These are phyloP conservation scores for Kwoniella heveanensis DNA, from an alignment of 768 basidiomycete species.

Conservation along the genomic window DNA sequence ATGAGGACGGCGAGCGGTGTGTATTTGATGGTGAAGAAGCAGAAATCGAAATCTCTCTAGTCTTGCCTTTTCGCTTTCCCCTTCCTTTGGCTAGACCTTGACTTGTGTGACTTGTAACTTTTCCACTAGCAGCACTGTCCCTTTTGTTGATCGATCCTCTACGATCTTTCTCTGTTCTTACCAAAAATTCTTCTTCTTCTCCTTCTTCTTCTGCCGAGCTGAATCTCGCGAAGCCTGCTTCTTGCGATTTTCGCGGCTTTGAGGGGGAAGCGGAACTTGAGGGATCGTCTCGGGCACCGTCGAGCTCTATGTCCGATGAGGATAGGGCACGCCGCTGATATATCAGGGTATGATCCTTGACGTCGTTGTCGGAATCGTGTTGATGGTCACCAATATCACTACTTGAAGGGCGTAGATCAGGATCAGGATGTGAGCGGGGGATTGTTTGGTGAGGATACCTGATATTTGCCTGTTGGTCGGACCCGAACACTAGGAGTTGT, in stretches of 20 bases:
- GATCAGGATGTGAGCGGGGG: background rate
- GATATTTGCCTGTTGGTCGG: background rate
- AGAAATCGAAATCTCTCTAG: background rate
- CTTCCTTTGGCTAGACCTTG: background rate
- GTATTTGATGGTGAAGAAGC: constrained; percentile 20
- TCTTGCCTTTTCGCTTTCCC: background rate
- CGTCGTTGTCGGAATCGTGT: background rate
- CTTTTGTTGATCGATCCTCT: background rate
- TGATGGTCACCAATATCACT: too few relatives aligned
- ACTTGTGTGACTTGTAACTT: background rate
- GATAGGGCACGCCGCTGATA: background rate
- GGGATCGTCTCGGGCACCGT: background rate
- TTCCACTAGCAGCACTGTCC: background rate
- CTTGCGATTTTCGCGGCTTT: background rate
- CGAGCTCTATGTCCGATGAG: background rate
- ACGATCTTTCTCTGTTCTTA: background rate
- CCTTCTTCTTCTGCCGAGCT: too few relatives aligned
- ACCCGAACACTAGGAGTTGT: background rate
- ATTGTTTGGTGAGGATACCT: background rate
- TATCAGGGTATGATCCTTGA: too few relatives aligned
- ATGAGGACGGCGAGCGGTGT: background rate
- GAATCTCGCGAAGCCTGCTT: too few relatives aligned
- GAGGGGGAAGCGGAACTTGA: background rate
- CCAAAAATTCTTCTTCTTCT: background rate
- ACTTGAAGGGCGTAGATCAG: too few relatives aligned